These are phyloP conservation scores for Paraphaeosphaeria minitans DNA, from an alignment of 2,329 filamentous ascomycete species.

Conservation along the genomic window DNA sequence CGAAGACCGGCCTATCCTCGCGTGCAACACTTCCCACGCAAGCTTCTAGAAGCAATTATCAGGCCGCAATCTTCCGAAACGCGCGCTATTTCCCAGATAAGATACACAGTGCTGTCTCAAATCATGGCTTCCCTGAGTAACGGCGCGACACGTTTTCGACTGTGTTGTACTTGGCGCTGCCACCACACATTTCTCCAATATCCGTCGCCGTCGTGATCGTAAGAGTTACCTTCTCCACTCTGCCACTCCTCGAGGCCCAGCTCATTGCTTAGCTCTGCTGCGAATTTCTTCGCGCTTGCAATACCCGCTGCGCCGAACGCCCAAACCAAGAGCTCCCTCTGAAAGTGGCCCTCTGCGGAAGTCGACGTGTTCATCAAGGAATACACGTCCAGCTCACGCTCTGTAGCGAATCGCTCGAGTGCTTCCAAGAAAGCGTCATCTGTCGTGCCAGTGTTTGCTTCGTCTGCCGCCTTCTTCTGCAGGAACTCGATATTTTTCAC, in stretches of 20 bases:
- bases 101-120: constrained; percentile 12
- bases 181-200: constrained; percentile 67
- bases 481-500: constrained; percentile 69
- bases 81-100: constrained; percentile 11
- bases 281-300: constrained; percentile 62
- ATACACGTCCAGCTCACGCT: constrained; percentile 65
- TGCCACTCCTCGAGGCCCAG: constrained; percentile 63
- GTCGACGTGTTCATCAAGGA: constrained; percentile 72
- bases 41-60: constrained; percentile 10
- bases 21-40: not conserved
- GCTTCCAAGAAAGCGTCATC: constrained; percentile 54
- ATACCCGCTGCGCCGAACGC: constrained; percentile 59
- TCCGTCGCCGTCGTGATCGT: constrained; percentile 37
- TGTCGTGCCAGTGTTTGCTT: constrained; percentile 29
- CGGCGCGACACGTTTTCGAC: constrained; percentile 67
- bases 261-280: constrained; percentile 49
- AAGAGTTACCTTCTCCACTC: constrained; percentile 53
- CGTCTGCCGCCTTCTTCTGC: constrained; percentile 57
- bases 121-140: constrained; percentile 57
- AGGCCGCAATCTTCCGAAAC: constrained; percentile 13
- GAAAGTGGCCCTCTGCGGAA: constrained; percentile 59
- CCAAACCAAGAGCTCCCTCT: constrained; percentile 72
- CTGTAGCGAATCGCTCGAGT: constrained; percentile 60
- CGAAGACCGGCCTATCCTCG: constrained; percentile 19
- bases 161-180: constrained; percentile 65